Conservation (phyloP, 441 rosid genomes). For the Bruguiera hainesii region DNA sequence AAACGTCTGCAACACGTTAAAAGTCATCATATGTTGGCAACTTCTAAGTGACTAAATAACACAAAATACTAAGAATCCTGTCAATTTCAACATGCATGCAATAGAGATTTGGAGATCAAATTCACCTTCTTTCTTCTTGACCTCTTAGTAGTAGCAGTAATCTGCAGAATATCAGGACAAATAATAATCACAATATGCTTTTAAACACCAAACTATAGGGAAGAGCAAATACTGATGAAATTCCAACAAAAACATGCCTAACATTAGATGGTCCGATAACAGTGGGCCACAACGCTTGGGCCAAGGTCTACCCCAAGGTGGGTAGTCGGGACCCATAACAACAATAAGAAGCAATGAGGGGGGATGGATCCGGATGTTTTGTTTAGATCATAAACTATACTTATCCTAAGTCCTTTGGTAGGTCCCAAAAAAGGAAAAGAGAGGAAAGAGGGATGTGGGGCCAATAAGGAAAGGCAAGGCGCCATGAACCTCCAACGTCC, state of each 20-base stretch:
- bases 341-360: no score
- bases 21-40: not conserved
- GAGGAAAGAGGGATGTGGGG: not conserved
- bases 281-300: no score
- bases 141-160: constrained; percentile 33
- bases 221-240: no score
- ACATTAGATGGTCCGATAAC: no score
- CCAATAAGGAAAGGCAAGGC: not conserved
- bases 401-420: not conserved
- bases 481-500: not conserved
- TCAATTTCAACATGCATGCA: not conserved
- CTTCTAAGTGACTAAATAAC: no score
- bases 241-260: no score
- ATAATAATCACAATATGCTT: not conserved
- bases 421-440: not conserved
- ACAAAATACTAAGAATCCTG: not conserved
- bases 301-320: no score
- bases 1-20: constrained; percentile 49
- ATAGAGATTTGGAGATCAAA: not conserved
- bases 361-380: not conserved
- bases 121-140: constrained; percentile 63
- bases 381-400: not conserved
- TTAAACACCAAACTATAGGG: not conserved
- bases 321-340: not conserved
- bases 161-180: constrained; percentile 29